Evolutionary conservation across 1,284 basidiomycete species (phyloP).

Genomic region (Trametes versicolor): DNA sequence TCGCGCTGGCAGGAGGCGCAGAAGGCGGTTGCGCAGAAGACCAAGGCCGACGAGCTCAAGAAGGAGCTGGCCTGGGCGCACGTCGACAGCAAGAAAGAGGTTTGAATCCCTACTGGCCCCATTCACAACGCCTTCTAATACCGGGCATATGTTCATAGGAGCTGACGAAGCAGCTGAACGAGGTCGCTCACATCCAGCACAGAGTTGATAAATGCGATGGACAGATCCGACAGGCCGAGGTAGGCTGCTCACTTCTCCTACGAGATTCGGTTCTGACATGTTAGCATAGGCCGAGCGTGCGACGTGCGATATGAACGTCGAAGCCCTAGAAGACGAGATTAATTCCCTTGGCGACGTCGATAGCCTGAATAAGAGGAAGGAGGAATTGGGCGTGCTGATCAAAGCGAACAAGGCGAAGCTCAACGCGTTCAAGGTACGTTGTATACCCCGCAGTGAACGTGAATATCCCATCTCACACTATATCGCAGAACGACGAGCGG

Average conservation of each 20-base stretch:
- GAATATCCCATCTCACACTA: not conserved
- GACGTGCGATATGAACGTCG: constrained; percentile 57
- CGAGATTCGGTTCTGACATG: constrained; percentile 7
- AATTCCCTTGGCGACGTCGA: constrained; percentile 61
- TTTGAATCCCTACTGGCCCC: constrained; percentile 30
- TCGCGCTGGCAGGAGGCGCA: constrained; percentile 76
- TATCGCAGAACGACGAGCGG: constrained; percentile 28
- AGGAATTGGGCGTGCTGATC: constrained; percentile 55
- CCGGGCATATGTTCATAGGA: constrained; percentile 48
- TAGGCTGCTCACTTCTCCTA: constrained; percentile 40
- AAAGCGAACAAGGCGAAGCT: constrained; percentile 58
- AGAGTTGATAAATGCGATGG: constrained; percentile 63
- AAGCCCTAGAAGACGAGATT: constrained; percentile 57
- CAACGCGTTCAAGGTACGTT: constrained; percentile 53
- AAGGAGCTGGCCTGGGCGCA: constrained; percentile 92
- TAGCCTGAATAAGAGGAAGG: constrained; percentile 57
- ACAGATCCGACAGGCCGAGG: constrained; percentile 57
- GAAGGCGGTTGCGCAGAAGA: constrained; percentile 77
- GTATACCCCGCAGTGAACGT: rapidly evolving
- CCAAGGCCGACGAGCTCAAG: constrained; percentile 76
- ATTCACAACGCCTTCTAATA: not conserved
- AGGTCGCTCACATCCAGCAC: constrained; percentile 56
- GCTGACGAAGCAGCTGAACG: constrained; percentile 60
- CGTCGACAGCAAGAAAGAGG: constrained; percentile 78
- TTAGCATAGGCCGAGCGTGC: constrained; percentile 50